These are phyloP conservation scores for Rugiboletus extremiorientalis DNA, from an alignment of 1,284 basidiomycete genomes.

Conservation along the genomic window DNA sequence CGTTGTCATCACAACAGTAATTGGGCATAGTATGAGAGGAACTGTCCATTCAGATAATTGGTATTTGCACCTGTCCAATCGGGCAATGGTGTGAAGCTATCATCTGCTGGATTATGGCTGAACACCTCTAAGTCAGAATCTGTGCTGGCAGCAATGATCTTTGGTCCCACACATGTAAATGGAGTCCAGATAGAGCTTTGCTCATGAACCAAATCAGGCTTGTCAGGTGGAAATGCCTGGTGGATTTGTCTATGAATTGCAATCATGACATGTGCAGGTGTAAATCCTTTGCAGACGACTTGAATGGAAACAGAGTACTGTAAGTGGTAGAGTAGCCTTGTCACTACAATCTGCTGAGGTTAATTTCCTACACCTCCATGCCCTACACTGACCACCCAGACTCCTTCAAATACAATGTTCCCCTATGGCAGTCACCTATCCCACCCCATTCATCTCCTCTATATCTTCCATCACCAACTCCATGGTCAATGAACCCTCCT, in stretches of 20 bases:
- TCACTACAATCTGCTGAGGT: slow-evolving; percentile 47
- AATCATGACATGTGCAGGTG: slow-evolving; percentile 57
- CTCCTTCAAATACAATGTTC: too few species aligned
- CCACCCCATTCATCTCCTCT: too few species aligned
- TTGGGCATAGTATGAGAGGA: slow-evolving; percentile 66
- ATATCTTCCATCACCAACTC: too few species aligned
- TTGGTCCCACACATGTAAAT: slow-evolving; percentile 52
- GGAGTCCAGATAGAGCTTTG: slow-evolving; percentile 57
- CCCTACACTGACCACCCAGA: too few species aligned
- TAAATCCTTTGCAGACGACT: slow-evolving; percentile 67
- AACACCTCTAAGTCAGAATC: slow-evolving; percentile 68
- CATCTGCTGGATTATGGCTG: slow-evolving; percentile 66
- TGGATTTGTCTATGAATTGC: slow-evolving; percentile 46
- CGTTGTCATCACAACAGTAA: slow-evolving; percentile 59
- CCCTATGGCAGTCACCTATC: too few species aligned
- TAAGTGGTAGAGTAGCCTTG: slow-evolving; percentile 27
- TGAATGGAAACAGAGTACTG: slow-evolving; percentile 58
- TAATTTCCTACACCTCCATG: too few species aligned
- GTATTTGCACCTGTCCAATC: slow-evolving; percentile 59
- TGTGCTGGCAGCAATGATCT: slow-evolving; percentile 60
- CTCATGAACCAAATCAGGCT: slow-evolving; percentile 53
- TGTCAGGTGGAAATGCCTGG: slow-evolving; percentile 45
- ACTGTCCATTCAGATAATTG: slow-evolving; percentile 65
- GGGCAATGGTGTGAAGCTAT: slow-evolving; percentile 57
- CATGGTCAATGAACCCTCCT: too few species aligned